phyloP scores from a whole-genome alignment of 345 rosid species.

The Aegle marmelos region DNA sequence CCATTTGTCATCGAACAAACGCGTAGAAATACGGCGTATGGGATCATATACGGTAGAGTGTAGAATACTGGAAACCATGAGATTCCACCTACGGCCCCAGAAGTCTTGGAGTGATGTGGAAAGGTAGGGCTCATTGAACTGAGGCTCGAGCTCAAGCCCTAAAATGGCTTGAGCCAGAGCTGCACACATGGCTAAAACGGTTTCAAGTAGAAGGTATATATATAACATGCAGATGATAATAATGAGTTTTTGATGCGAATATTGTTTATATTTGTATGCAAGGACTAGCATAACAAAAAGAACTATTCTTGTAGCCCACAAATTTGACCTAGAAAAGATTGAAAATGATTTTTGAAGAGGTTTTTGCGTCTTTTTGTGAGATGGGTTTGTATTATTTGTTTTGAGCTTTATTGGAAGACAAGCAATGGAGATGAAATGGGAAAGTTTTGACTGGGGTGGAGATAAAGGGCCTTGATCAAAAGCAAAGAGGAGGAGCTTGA shows the following conservation, averaged over 20 bases:
- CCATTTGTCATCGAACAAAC: conserved; percentile 20
- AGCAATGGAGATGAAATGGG: conserved; percentile 55
- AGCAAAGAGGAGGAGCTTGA: conserved; percentile 68
- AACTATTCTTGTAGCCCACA: conserved; percentile 32
- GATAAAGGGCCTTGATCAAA: conserved; percentile 59
- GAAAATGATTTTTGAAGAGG: too few relatives aligned
- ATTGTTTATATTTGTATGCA: conserved; percentile 29
- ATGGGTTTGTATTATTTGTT: too few relatives aligned
- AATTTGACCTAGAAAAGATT: neutral
- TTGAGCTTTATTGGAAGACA: conserved; percentile 44
- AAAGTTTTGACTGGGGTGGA: conserved; percentile 35
- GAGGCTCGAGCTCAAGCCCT: conserved; percentile 58
- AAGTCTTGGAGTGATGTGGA: conserved; percentile 77
- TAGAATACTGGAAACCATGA: conserved; percentile 49
- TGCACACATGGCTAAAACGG: conserved; percentile 28
- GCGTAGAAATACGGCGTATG: conserved; percentile 14
- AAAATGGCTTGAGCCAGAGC: conserved; percentile 35
- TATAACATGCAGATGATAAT: conserved; percentile 35
- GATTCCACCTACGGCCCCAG: conserved; percentile 82
- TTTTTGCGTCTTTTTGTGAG: too few relatives aligned
- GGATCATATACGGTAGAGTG: conserved; percentile 55
- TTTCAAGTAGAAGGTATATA: conserved; percentile 41
- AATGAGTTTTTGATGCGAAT: conserved; percentile 28
- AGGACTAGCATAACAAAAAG: conserved; percentile 28
- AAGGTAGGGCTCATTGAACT: conserved; percentile 59